Base-by-base conservation (phyloP, 2,329 filamentous ascomycete species). In the Fusarium sp. region DNA sequence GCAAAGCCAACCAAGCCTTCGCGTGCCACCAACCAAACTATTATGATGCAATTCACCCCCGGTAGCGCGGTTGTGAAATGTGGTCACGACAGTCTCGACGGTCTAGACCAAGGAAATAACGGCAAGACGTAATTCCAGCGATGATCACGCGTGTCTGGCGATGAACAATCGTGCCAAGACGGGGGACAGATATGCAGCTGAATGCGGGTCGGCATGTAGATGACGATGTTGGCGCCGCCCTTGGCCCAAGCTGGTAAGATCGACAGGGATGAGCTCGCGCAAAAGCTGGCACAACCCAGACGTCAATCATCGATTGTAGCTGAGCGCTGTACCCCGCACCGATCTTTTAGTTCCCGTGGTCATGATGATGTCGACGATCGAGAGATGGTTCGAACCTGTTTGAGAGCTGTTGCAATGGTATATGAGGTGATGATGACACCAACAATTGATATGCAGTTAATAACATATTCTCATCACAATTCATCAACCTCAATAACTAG, bases 291-390 rank as follows among this genome's bases (percentile, higher is more conserved):
- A 30, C 14, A 62, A 41, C 41, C 35, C 27, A n/a, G 47, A 17
- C 23, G 64, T 52, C 33, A 62, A 58, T 60, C 45, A 39, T 6
- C 61, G 40, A 53, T 52, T 59, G 3, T 25, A 25, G 25, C 25
- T 23, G 23, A 23, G 44, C 40, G 56, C 54, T 54, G 44, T 40
- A 62, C 40, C 51, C 52, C 65, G 53, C 35, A 48, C 37, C 33
- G 55, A 66, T 62, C 47, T 66, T 30, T 48, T 66, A 65, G 65
- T 33, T 51, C 51, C 51, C 37, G 45, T 52, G 32, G 30, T 69
- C 60, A 68, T 69, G n/a, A 69, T 56, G 61, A 69, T 66, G 65
- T 66, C 61, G 61, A 68, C 56, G 65, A 66, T 25, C 25, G 27
- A 17, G 15, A 46, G 44, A 44, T 50, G 40, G 25, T 23, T 25